Conservation (phyloP, 1,284 basidiomycete species). For the Trichosporon coremiiforme region DNA sequence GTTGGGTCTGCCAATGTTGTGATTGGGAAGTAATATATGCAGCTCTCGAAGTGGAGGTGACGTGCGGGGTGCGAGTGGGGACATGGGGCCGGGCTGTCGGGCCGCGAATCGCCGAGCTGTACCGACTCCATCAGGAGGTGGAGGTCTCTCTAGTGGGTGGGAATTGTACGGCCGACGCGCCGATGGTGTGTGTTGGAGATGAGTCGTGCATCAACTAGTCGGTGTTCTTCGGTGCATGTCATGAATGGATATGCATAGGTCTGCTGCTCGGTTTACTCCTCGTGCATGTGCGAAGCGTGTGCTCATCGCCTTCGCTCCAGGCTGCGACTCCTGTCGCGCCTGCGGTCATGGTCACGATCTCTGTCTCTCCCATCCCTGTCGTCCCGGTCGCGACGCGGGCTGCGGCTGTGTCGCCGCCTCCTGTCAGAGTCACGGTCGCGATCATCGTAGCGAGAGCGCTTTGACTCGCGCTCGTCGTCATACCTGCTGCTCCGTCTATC, state of each 20-base stretch:
- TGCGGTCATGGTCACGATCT: background rate
- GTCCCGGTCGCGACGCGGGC: constrained; percentile 9
- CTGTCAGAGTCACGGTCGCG: constrained; percentile 5
- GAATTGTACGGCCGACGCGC: constrained; percentile 11
- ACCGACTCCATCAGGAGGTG: background rate
- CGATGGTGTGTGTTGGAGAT: background rate
- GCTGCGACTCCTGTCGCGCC: background rate
- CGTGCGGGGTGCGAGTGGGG: constrained; percentile 2
- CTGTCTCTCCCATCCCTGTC: background rate
- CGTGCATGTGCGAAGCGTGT: no score
- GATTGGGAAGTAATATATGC: background rate
- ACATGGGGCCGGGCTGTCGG: background rate
- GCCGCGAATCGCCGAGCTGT: constrained; percentile 14
- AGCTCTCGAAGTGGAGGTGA: background rate
- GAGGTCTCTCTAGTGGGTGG: background rate
- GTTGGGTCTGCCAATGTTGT: background rate
- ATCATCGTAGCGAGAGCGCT: constrained; percentile 9
- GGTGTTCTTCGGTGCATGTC: background rate
- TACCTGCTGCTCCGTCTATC: background rate
- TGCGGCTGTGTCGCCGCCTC: constrained; percentile 19
- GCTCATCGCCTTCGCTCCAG: background rate
- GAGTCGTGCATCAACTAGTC: background rate
- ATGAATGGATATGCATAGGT: background rate
- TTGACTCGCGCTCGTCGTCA: background rate
- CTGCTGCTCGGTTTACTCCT: background rate